Base-by-base conservation (phyloP, 768 basidiomycete species). In the Mycena capillaripes region DNA sequence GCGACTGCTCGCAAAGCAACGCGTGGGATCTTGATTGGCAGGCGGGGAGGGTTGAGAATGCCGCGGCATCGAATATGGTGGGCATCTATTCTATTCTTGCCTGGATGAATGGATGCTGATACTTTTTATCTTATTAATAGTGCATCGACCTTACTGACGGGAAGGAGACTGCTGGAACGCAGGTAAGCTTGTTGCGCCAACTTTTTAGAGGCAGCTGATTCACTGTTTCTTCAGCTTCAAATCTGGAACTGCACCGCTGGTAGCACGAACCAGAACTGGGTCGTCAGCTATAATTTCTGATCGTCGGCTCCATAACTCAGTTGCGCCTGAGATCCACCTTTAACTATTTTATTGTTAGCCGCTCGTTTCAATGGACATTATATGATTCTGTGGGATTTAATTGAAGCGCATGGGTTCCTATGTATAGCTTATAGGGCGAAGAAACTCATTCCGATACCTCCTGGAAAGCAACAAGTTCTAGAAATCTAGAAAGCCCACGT, bases 121-220 rank as follows among this genome's bases (percentile, higher is more conserved):
- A 53, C 9, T 9, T 53, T 53, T 30, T 30, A 53, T 29, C 29
- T 53, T 16, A 53, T n/a, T n/a, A n/a, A n/a, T n/a, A n/a, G 52
- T 53, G 52, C 52, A 30, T 53, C 52, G 52, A 53, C 52, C 52
- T 53, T 29, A 53, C 52, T 30, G 52, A 53, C 27, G 52, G 52
- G 52, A 30, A 53, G 14, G 16, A 53, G 52, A 53, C 29, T 53
- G 14, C 52, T 29, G 52, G 52, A 30, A 53, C 52, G 14, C 52
- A 53, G 52, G 52, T 53, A 29, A 53, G 52, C 52, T 53, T 19
- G 19, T 30, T 30, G 27, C 52, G 29, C 52, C 27, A 30, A 53
- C 25, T 17, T 17, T 52, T 30, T n/a, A 14, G 27, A 53, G 27
- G 29, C 29, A 19, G 27, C 52, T 53, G 52, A 53, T 30, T 29